Evolutionary conservation across 495 filamentous ascomycete species (phyloP).

Genomic region (Penicillium cinerascens): DNA sequence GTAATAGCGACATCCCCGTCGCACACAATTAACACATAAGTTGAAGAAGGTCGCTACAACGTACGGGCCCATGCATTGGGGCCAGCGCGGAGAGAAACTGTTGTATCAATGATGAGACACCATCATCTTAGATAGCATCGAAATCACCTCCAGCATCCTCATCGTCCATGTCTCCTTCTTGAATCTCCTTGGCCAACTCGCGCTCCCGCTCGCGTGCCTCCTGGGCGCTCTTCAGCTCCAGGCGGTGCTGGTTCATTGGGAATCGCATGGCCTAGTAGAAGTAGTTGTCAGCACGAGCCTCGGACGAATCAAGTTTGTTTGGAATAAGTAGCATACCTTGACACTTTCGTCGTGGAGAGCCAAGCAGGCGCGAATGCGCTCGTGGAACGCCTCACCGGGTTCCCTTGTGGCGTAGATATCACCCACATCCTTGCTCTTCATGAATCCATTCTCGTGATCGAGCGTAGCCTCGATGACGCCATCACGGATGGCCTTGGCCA

Average conservation of each 20-base stretch:
- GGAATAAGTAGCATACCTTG: constrained; percentile 60
- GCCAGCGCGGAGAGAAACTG: constrained; percentile 14
- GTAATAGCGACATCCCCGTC: constrained; percentile 18
- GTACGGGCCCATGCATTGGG: constrained; percentile 14
- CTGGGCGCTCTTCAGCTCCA: constrained; percentile 96
- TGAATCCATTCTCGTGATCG: constrained; percentile 91
- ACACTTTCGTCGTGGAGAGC: constrained; percentile 94
- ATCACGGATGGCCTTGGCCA: constrained; percentile 96
- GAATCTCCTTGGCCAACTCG: constrained; percentile 97
- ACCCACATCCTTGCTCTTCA: constrained; percentile 95
- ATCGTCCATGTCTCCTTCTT: constrained; percentile 95
- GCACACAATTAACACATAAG: constrained; percentile 29
- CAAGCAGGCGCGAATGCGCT: constrained; percentile 87
- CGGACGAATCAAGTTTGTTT: neutral
- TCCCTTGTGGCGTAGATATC: constrained; percentile 96
- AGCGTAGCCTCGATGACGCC: constrained; percentile 95
- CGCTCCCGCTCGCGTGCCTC: constrained; percentile 94
- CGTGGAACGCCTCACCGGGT: constrained; percentile 94
- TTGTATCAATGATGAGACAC: constrained; percentile 17
- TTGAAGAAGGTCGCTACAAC: constrained; percentile 24
- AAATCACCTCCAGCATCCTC: constrained; percentile 96
- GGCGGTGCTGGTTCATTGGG: constrained; percentile 98
- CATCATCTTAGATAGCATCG: constrained; percentile 73
- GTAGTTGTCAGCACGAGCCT: constrained; percentile 9
- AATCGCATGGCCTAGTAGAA: constrained; percentile 83